These are phyloP conservation scores for Malassezia arunalokei DNA, from an alignment of 1,284 basidiomycete species.

Conservation along the genomic window DNA sequence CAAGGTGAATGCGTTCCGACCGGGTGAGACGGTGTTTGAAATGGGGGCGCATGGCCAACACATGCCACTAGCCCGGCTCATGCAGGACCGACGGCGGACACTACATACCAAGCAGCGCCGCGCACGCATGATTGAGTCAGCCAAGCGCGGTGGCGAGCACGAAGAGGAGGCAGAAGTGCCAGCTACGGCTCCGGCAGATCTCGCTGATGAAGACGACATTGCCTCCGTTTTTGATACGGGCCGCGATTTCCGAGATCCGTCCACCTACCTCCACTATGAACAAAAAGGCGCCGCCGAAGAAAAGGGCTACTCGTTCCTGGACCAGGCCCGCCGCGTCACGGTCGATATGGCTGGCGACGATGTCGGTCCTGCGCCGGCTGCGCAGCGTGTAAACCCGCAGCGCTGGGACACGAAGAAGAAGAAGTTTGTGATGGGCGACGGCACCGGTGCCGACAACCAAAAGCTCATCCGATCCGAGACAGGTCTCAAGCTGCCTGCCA, in stretches of 20 bases:
- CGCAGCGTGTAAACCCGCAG: constrained; percentile 50
- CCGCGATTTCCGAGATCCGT: constrained; percentile 59
- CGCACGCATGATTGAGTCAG: constrained; percentile 21
- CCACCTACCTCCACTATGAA: constrained; percentile 82
- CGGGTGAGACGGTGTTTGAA: constrained; percentile 84
- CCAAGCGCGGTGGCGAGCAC: constrained; percentile 26
- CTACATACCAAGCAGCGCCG: constrained; percentile 54
- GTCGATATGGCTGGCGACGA: constrained; percentile 73
- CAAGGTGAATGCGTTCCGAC: constrained; percentile 68
- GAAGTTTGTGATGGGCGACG: constrained; percentile 75
- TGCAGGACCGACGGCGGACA: constrained; percentile 76
- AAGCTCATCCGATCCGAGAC: constrained; percentile 89
- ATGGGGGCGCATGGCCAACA: constrained; percentile 63
- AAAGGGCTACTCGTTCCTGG: constrained; percentile 67
- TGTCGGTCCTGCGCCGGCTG: constrained; percentile 45
- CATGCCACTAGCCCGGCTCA: constrained; percentile 51
- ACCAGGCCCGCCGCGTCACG: constrained; percentile 65
- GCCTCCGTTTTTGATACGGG: constrained; percentile 23
- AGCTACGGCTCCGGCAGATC: background rate
- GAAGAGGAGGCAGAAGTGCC: background rate
- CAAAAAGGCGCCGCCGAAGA: constrained; percentile 74
- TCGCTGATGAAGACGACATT: constrained; percentile 19
- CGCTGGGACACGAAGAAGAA: constrained; percentile 96
- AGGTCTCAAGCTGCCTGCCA: constrained; percentile 79
- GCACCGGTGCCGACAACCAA: constrained; percentile 77